Base-by-base conservation (phyloP, 441 rosid species). In the Eruca vesicaria region DNA sequence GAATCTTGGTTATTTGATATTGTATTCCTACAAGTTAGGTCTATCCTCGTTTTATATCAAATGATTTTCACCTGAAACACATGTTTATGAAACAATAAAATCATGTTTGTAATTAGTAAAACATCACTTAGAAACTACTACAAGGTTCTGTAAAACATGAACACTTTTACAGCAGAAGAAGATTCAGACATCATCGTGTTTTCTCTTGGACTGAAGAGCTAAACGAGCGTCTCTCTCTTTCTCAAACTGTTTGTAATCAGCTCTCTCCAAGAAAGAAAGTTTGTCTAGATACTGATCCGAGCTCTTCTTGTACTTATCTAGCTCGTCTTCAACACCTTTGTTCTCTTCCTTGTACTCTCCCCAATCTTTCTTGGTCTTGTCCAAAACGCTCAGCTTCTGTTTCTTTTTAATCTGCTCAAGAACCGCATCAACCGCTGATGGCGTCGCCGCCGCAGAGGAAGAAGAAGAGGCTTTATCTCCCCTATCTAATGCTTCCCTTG, bases 211-310 rank as follows among this genome's bases (percentile, higher is more conserved):
- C 78, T 92, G 99, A 69, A 80, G 52, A 20, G 94, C 92, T 59
- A 95, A 80, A 63, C 98, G 86, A n/a, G 89, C 97, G 73, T 95
- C 99, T 81, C 98, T 89, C 84, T 95, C 99, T 81, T 94, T 86
- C 88, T 95, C 99, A 60, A 83, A 92, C 69, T 90, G 65, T 61
- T 26, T 62, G 48, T 62, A 62, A 35, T 62, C 28, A 19, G 66
- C 48, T 62, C 66, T 62, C 19, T 62, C 66, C 48, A 62, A 20
- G 23, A 62, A 19, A 28, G 62, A 84, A 53, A 91, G 90, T 84
- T 78, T 93, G 41, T 93, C 98, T 3, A 91, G 84, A 78, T 62
- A 62, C 50, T 62, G n/a, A 23, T 62, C 66, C 2, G 66, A 62
- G 66, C 66, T 62, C 66, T 62, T 62, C 66, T 62, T 62, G 66